Conservation (phyloP, 73 alveolate species). For the Uronychia setigera region DNA sequence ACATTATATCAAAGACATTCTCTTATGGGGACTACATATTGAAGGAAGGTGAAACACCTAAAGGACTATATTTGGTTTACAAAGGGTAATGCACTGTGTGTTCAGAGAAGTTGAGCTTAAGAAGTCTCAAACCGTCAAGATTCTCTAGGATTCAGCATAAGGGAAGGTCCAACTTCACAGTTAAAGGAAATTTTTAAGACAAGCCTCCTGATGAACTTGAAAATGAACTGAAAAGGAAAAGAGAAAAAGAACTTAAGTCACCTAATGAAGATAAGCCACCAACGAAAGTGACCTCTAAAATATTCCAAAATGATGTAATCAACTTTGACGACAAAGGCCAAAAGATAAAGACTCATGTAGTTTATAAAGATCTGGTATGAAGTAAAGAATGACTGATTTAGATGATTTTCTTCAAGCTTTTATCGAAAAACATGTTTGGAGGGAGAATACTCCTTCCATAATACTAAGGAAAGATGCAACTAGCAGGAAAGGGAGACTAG, state of each 20-base stretch:
- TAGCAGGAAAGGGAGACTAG: background rate
- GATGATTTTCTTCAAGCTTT: slow-evolving; percentile 45
- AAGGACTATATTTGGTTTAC: slow-evolving; percentile 37
- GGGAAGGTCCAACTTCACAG: background rate
- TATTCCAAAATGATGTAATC: slow-evolving; percentile 34
- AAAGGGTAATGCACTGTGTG: slow-evolving; percentile 58
- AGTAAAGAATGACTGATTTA: no score
- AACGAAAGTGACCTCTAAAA: background rate
- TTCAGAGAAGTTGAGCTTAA: slow-evolving; percentile 30
- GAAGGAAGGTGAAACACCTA: slow-evolving; percentile 53
- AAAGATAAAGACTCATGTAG: slow-evolving; percentile 38
- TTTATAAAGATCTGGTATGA: slow-evolving; percentile 54
- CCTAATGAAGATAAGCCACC: background rate
- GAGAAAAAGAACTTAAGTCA: background rate
- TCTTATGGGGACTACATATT: slow-evolving; percentile 54
- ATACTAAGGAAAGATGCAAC: background rate
- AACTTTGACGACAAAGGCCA: slow-evolving; percentile 48
- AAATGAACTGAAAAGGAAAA: background rate
- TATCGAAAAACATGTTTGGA: slow-evolving; percentile 38
- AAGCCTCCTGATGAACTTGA: background rate
- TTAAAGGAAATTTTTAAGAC: slow-evolving; percentile 7
- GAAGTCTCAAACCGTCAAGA: background rate
- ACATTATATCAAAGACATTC: slow-evolving; percentile 27
- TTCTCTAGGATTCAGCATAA: background rate
- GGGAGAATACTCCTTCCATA: slow-evolving; percentile 35